These are phyloP conservation scores for Tuber melanosporum DNA, from an alignment of 495 filamentous ascomycete species.

Conservation along the genomic window DNA sequence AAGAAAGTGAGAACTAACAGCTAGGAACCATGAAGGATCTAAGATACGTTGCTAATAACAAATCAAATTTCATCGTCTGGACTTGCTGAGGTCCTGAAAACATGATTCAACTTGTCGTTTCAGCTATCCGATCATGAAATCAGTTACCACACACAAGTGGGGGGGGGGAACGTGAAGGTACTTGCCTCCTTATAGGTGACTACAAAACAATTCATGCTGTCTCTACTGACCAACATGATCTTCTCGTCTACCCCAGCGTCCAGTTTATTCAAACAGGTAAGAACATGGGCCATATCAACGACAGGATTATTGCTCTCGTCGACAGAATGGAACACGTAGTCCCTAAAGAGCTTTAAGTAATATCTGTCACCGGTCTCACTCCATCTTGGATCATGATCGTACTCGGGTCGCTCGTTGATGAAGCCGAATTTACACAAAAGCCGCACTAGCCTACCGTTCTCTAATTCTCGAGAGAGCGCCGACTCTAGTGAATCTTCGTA, in stretches of 20 bases:
- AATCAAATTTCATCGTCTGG: background rate
- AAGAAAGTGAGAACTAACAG: background rate
- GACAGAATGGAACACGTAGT: slow-evolving; percentile 95
- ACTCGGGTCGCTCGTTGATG: slow-evolving; percentile 83
- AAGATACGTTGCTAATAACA: background rate
- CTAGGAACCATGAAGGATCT: background rate
- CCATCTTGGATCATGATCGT: slow-evolving; percentile 67
- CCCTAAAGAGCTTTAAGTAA: slow-evolving; percentile 84
- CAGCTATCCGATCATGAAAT: slow-evolving; percentile 15
- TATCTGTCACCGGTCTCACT: slow-evolving; percentile 87
- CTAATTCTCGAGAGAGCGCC: slow-evolving; percentile 70
- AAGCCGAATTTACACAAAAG: slow-evolving; percentile 75
- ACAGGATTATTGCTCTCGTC: slow-evolving; percentile 73
- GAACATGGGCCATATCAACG: slow-evolving; percentile 74
- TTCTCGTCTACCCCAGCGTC: slow-evolving; percentile 85
- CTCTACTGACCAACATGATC: slow-evolving; percentile 74
- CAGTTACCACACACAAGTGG: background rate
- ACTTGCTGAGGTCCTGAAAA: slow-evolving; percentile 34
- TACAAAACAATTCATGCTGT: slow-evolving; percentile 79
- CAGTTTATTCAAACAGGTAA: slow-evolving; percentile 78
- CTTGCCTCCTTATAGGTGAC: slow-evolving; percentile 70
- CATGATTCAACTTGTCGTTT: slow-evolving; percentile 34
- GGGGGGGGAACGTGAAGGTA: background rate
- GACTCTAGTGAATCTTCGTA: slow-evolving; percentile 61
- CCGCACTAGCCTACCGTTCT: slow-evolving; percentile 81